phyloP scores from a whole-genome alignment of 2,329 filamentous ascomycete genomes.

The Ophiostoma tasmaniense region DNA sequence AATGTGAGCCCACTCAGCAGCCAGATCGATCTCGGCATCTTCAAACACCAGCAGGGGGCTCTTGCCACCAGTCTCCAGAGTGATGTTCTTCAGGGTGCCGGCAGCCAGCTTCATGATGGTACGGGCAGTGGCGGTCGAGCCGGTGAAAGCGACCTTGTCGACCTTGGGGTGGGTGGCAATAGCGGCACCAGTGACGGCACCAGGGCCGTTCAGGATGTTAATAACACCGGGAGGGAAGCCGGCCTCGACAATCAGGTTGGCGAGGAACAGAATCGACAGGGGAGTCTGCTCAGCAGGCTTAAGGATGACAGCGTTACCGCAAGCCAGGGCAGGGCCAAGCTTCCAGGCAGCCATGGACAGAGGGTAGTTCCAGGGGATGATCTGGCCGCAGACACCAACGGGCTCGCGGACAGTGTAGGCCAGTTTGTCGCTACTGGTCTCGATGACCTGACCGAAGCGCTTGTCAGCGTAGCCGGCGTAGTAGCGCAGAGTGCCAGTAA shows the following conservation, averaged over 20 bases:
- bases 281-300: conserved; percentile 58
- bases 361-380: conserved; percentile 70
- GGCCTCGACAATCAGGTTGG: conserved; percentile 56
- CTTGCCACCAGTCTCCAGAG: conserved; percentile 53
- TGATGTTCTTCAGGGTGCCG: conserved; percentile 51
- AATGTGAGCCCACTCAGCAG: conserved; percentile 42
- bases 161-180: conserved; percentile 56
- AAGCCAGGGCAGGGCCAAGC: conserved; percentile 55
- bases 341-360: conserved; percentile 65
- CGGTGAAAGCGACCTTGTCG: conserved; percentile 68
- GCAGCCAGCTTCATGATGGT: conserved; percentile 61
- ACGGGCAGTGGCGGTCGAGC: conserved; percentile 57
- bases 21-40: conserved; percentile 53
- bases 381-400: conserved; percentile 59
- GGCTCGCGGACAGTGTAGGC: conserved; percentile 63
- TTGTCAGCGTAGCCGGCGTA: conserved; percentile 68
- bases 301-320: conserved; percentile 52
- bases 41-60: conserved; percentile 50
- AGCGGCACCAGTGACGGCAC: conserved; percentile 55
- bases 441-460: conserved; percentile 61
- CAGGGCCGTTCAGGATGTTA: conserved; percentile 62
- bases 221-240: conserved; percentile 68
- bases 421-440: conserved; percentile 51
- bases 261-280: conserved; percentile 53
- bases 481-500: conserved; percentile 49